A percentile compares a stretch with the other conserved stretches of the same genome.
These are phyloP conservation scores for Stipa capillata DNA, from an alignment of 176 grass and related monocot genomes.

Conservation along the genomic window DNA sequence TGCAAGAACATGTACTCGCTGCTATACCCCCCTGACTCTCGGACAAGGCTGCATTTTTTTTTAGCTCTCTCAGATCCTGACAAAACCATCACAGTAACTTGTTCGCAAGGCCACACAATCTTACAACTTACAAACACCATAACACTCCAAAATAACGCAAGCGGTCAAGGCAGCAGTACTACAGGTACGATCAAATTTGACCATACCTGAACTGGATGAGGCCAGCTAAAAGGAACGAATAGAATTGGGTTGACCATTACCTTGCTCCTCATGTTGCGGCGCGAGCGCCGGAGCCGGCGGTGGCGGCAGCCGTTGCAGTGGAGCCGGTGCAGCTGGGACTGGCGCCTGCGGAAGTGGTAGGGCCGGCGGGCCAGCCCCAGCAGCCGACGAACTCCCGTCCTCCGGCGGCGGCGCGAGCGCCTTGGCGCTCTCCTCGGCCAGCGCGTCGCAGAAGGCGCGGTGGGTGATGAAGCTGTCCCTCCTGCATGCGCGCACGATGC, in stretches of 20 bases:
- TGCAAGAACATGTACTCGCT: not conserved
- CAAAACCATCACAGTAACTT: slow-evolving; percentile 19
- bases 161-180: slow-evolving; percentile 6
- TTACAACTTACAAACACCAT: not conserved
- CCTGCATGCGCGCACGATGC: slow-evolving; percentile 17
- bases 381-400: not conserved
- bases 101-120: not conserved
- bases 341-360: not conserved
- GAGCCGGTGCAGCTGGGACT: not conserved
- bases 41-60: slow-evolving; percentile 18
- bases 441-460: slow-evolving; percentile 92
- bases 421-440: slow-evolving; percentile 91
- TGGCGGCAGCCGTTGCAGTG: slow-evolving; percentile 27
- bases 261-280: slow-evolving; percentile 10
- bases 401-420: slow-evolving; percentile 16
- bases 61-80: slow-evolving; percentile 4
- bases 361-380: not conserved
- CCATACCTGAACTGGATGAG: not conserved
- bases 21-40: not conserved
- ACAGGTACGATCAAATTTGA: not conserved
- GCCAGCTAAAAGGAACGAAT: not conserved
- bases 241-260: not conserved
- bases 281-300: not conserved
- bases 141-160: slow-evolving; percentile 18
- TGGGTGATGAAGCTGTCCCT: slow-evolving; percentile 99